phyloP scores from a whole-genome alignment of 176 grass and related monocot genomes.

The Tillandsia leiboldiana region DNA sequence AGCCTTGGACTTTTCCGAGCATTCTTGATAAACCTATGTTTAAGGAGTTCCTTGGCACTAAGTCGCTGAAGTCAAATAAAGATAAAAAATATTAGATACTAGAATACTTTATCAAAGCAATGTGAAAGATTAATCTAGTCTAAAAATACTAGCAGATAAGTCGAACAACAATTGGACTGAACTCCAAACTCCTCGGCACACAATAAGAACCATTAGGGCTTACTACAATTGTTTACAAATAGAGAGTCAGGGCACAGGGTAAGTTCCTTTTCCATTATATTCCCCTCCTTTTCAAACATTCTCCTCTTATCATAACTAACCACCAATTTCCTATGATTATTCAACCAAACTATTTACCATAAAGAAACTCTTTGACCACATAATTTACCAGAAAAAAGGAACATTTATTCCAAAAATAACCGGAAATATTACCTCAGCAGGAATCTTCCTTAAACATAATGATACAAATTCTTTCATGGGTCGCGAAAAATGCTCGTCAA shows the following conservation, averaged over 20 bases:
- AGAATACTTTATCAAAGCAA: slow-evolving; percentile 4
- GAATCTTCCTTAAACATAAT: slow-evolving; percentile 87
- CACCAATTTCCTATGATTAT: no score
- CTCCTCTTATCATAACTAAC: no score
- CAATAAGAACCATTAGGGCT: no score
- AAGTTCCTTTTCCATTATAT: no score
- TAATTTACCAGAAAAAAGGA: background rate
- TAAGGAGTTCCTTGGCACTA: slow-evolving; percentile 97
- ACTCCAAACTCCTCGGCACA: no score
- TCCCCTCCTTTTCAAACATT: no score
- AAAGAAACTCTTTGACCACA: background rate
- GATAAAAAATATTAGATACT: slow-evolving; percentile 16
- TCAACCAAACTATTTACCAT: no score
- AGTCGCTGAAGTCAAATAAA: slow-evolving; percentile 54
- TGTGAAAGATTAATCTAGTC: no score
- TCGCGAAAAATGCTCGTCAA: slow-evolving; percentile 98
- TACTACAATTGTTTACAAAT: no score
- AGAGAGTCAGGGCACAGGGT: no score
- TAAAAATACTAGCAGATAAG: no score
- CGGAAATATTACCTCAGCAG: slow-evolving; percentile 60
- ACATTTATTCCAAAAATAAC: background rate
- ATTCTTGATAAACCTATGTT: slow-evolving; percentile 93
- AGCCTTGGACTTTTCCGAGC: slow-evolving; percentile 83
- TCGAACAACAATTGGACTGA: no score
- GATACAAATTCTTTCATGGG: slow-evolving; percentile 98